A percentile compares a stretch with the other conserved stretches of the same genome.
phyloP scores from a whole-genome alignment of 768 basidiomycete genomes.

The Tricholoma hemisulphureum region DNA sequence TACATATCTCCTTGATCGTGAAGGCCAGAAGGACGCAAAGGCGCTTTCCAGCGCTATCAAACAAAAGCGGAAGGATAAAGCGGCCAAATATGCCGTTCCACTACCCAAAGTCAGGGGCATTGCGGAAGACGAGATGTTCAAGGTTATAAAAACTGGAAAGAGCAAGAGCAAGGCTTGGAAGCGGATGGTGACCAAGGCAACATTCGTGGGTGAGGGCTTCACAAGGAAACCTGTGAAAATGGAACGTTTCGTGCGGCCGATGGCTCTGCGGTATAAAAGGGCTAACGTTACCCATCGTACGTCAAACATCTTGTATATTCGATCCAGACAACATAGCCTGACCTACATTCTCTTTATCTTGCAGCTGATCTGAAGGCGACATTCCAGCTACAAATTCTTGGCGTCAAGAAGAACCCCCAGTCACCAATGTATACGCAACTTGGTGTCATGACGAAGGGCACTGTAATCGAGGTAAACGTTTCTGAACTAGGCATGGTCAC shows the following conservation, averaged over 20 bases:
- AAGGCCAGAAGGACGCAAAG: slow-evolving; percentile 98
- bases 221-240: slow-evolving; percentile 99
- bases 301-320: slow-evolving; percentile 21
- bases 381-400: slow-evolving; percentile 96
- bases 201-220: slow-evolving; percentile 97
- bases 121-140: slow-evolving; percentile 99
- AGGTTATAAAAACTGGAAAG: slow-evolving; percentile 97
- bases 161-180: slow-evolving; percentile 97
- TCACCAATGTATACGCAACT: slow-evolving; percentile 97
- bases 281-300: slow-evolving; percentile 98
- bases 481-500: slow-evolving; percentile 98
- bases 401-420: slow-evolving; percentile 99
- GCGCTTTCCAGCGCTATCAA: slow-evolving; percentile 94
- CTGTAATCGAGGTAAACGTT: slow-evolving; percentile 98
- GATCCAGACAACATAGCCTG: neutral
- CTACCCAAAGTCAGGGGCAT: slow-evolving; percentile 96
- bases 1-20: slow-evolving; percentile 93
- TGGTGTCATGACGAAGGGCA: slow-evolving; percentile 97
- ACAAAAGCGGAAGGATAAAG: slow-evolving; percentile 98
- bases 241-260: slow-evolving; percentile 96
- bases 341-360: neutral
- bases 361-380: slow-evolving; percentile 96
- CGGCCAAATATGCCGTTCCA: slow-evolving; percentile 96
- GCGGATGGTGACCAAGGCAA: slow-evolving; percentile 98
- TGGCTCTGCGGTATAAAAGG: slow-evolving; percentile 97